Base-by-base conservation (phyloP, 106 monocot genomes). In the Triglochin maritima region DNA sequence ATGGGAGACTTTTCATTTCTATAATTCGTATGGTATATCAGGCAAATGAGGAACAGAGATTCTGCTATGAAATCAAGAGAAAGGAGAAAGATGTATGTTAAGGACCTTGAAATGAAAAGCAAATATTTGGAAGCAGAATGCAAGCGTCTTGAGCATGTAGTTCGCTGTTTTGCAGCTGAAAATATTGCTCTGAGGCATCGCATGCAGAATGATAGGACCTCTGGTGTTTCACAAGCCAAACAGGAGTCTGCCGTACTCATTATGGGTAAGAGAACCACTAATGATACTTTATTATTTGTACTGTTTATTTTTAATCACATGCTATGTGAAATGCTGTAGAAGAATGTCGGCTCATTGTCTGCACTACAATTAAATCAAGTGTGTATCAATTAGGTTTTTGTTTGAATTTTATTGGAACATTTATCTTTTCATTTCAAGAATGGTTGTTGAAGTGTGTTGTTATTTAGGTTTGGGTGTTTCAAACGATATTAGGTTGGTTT, bases 171-270 rank as follows among this genome's bases (percentile, higher is more conserved):
- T 59, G 46, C 76, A 65, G 75, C 82, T 6, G 96, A 96, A 68
- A 96, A 96, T 65, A 13, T 84, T 67, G 82, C 82, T 2, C 85
- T 96, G 41, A 83, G 65, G 53, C 85, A 88, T 54, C 64, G 57
- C 62, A 64, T 96, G 76, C 76, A 70, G 62, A 87, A 69, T 71
- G 79, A 69, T 46, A 79, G 68, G 79, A 59, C 58, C 4, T 49
- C 53, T 50, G 67, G 76, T 96, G 88, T 74, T 78, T 60, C 64
- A 41, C 64, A 49, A 53, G 85, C 89, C 72, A 84, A 71, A 83
- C 95, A 88, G 95, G 96, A 96, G 96, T 96, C 96, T 88, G 96
- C 96, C 64, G 96, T 88, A 73, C 96, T 96, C 96, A 77, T 87
- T 42, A 55, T 77, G 94, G 88, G 92, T 93, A 84, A 93, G 82